These are phyloP conservation scores for Harringtonia lauricola DNA, from an alignment of 2,329 filamentous ascomycete species.

Conservation along the genomic window DNA sequence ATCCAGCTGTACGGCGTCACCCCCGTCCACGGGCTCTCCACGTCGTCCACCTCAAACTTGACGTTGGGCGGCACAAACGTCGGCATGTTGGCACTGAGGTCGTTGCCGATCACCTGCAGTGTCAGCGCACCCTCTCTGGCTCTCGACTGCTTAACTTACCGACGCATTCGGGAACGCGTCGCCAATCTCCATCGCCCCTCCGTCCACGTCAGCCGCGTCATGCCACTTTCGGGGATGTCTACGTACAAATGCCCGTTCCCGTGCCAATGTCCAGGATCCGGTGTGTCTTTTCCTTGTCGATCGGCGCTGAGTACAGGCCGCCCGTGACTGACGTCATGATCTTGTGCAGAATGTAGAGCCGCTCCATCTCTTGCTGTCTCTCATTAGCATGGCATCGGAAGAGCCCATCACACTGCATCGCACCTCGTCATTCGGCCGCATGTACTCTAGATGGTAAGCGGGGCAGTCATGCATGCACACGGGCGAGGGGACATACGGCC, in stretches of 20 bases:
- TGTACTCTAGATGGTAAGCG: conserved; percentile 13
- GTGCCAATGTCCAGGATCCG: conserved; percentile 9
- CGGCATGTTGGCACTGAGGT: conserved; percentile 12
- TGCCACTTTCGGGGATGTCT: background rate
- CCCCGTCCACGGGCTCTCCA: conserved; percentile 11
- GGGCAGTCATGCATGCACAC: too few relatives aligned
- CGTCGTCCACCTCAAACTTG: conserved; percentile 13
- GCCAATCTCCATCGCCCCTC: conserved; percentile 6
- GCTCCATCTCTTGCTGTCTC: conserved; percentile 11
- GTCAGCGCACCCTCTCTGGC: background rate
- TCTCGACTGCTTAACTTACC: background rate
- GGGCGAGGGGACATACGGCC: conserved; percentile 14
- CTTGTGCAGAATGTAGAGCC: conserved; percentile 6
- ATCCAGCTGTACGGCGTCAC: conserved; percentile 9
- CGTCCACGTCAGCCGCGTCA: background rate
- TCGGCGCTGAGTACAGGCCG: conserved; percentile 2
- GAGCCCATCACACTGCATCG: too few relatives aligned
- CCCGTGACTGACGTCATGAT: conserved; percentile 2
- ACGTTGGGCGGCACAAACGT: conserved; percentile 12
- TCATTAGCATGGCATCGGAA: too few relatives aligned
- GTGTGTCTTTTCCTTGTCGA: conserved; percentile 3
- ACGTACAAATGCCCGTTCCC: conserved; percentile 5
- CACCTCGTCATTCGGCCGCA: conserved; percentile 25
- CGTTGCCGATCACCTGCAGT: conserved; percentile 10
- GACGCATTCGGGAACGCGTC: conserved; percentile 6